Conservation (phyloP, 2,329 filamentous ascomycete genomes). For the Ceratocystis eucalypticola region DNA sequence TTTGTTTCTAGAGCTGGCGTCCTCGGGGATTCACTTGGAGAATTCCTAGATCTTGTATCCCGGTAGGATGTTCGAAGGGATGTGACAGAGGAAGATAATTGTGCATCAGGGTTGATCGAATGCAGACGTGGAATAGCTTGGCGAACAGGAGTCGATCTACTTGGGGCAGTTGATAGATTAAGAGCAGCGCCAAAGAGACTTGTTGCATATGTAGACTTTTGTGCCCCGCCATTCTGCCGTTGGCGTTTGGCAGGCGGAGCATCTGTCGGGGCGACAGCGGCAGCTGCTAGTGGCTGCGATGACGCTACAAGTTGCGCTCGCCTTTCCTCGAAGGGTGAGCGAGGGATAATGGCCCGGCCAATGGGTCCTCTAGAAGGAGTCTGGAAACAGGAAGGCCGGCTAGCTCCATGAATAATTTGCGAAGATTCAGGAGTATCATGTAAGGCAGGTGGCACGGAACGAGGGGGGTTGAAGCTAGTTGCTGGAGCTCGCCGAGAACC, state of each 20-base stretch:
- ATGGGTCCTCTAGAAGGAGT: conserved; percentile 12
- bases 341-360: conserved; percentile 11
- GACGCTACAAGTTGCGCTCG: neutral
- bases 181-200: conserved; percentile 37
- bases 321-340: conserved; percentile 16
- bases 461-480: conserved; percentile 10
- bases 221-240: conserved; percentile 23
- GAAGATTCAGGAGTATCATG: neutral
- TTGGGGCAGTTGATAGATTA: conserved; percentile 24
- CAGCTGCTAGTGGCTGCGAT: neutral
- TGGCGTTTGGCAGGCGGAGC: conserved; percentile 19
- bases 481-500: neutral
- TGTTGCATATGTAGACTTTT: conserved; percentile 37
- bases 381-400: neutral
- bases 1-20: neutral
- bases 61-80: conserved; percentile 8
- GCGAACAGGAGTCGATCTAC: neutral
- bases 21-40: neutral
- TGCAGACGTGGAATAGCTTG: conserved; percentile 15
- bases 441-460: neutral
- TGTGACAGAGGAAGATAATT: conserved; percentile 1
- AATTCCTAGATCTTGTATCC: neutral
- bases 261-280: neutral
- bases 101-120: neutral
- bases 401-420: neutral